Evolutionary conservation across 2,329 filamentous ascomycete genomes (phyloP).

Genomic region (Diaporthe caulivora): DNA sequence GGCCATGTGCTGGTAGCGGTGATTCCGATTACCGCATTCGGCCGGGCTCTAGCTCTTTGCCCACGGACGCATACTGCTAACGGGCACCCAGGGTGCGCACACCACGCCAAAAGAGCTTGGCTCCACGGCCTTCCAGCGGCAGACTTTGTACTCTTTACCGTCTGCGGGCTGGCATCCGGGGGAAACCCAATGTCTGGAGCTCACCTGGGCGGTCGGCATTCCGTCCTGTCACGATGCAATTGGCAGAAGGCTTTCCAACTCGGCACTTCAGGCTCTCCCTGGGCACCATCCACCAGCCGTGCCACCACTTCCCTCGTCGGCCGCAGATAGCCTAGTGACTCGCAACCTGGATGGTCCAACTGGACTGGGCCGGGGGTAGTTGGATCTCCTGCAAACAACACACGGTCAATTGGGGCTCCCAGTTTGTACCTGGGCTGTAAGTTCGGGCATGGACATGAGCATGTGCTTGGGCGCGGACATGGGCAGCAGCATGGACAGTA

Average conservation of each 20-base stretch:
- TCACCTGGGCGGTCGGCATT: constrained; percentile 1
- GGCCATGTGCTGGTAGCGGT: constrained; percentile 39
- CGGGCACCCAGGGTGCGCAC: constrained; percentile 15
- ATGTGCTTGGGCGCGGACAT: constrained; percentile 25
- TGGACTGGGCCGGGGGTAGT: neutral
- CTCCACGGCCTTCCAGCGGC: constrained; percentile 29
- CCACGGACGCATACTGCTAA: constrained; percentile 37
- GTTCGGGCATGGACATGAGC: constrained; percentile 18
- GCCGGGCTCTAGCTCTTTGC: constrained; percentile 34
- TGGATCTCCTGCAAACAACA: constrained; percentile 32
- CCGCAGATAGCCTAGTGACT: constrained; percentile 13
- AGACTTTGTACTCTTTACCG: constrained; percentile 34
- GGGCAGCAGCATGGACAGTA: constrained; percentile 15
- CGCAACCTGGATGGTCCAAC: constrained; percentile 18
- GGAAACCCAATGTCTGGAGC: neutral
- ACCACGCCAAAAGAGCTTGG: constrained; percentile 28
- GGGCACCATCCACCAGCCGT: constrained; percentile 14
- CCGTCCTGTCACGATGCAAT: constrained; percentile 37
- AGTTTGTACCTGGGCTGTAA: constrained; percentile 30
- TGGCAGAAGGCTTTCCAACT: constrained; percentile 7
- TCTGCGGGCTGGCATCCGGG: constrained; percentile 28
- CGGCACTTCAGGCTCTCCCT: constrained; percentile 1
- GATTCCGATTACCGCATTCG: constrained; percentile 40
- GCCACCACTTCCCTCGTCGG: constrained; percentile 12
- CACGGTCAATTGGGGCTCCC: neutral